Conservation (phyloP, 2,329 filamentous ascomycete species). For the Colletotrichum cereale region DNA sequence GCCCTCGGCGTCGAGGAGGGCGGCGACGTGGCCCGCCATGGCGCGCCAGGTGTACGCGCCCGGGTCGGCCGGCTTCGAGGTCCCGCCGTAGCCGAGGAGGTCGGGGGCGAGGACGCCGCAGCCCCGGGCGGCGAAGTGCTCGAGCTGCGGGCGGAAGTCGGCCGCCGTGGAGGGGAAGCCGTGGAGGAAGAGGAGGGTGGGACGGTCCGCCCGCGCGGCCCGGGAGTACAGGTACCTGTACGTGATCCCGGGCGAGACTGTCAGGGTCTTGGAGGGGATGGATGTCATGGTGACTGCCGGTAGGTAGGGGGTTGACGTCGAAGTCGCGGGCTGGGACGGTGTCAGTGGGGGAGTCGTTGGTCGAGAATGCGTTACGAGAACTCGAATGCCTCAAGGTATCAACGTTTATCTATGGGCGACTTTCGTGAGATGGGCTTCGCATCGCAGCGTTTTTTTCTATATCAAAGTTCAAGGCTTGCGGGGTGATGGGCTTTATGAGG, state of each 20-base stretch:
- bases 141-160: conserved; percentile 58
- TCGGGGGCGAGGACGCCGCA: conserved; percentile 59
- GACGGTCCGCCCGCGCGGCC: conserved; percentile 38
- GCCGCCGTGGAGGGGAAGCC: conserved; percentile 60
- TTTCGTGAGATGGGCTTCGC: not conserved
- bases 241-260: conserved; percentile 10
- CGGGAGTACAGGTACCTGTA: conserved; percentile 50
- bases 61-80: conserved; percentile 81
- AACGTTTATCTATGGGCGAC: not conserved
- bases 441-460: not conserved
- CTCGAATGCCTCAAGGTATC: not conserved
- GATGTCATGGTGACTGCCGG: not conserved
- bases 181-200: conserved; percentile 61
- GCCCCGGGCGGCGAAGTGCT: conserved; percentile 49
- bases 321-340: not conserved
- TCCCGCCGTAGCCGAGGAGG: conserved; percentile 81
- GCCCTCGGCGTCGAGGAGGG: conserved; percentile 83
- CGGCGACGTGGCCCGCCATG: conserved; percentile 84
- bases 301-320: not conserved
- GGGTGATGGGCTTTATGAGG: not conserved
- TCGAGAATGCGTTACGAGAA: not conserved
- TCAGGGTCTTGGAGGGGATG: conserved; percentile 19
- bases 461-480: not conserved
- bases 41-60: conserved; percentile 83
- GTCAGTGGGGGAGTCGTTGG: not conserved